Percentiles rank a stretch among this genome's conserved stretches.
phyloP scores from a whole-genome alignment of 1,284 basidiomycete genomes.

The Melanopsichium pennsylvanicum region DNA sequence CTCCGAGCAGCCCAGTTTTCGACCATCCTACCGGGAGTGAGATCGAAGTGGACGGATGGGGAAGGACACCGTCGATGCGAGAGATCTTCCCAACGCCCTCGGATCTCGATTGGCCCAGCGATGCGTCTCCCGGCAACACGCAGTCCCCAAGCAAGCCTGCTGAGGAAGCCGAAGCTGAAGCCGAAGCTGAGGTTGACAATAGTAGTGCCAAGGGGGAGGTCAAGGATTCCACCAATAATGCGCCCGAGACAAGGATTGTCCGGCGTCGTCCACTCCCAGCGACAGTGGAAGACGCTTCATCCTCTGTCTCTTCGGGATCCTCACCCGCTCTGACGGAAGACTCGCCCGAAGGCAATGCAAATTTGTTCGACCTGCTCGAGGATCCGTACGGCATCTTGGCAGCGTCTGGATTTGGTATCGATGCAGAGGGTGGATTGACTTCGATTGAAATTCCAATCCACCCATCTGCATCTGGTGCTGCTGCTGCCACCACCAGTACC shows the following conservation, averaged over 20 bases:
- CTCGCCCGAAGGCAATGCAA: conserved; percentile 24
- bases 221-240: too few species aligned
- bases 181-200: too few species aligned
- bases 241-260: too few species aligned
- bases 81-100: conserved; percentile 51
- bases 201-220: too few species aligned
- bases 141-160: conserved; percentile 12
- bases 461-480: not conserved
- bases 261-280: conserved; percentile 58
- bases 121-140: conserved; percentile 7
- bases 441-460: conserved; percentile 17
- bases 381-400: conserved; percentile 62
- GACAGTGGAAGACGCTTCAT: conserved; percentile 61
- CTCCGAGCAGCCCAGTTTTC: conserved; percentile 34
- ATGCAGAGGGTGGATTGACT: conserved; percentile 20
- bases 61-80: conserved; percentile 40
- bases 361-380: conserved; percentile 58
- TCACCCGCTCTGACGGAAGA: conserved; percentile 38
- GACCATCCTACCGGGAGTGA: conserved; percentile 33
- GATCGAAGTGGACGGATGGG: conserved; percentile 46
- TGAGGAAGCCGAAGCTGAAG: not conserved
- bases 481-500: not conserved
- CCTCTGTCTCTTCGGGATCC: conserved; percentile 37
- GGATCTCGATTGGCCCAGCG: conserved; percentile 41
- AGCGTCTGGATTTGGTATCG: conserved; percentile 54